These are phyloP conservation scores for Cicer arietinum DNA, from an alignment of 306 rosid species.

Conservation along the genomic window DNA sequence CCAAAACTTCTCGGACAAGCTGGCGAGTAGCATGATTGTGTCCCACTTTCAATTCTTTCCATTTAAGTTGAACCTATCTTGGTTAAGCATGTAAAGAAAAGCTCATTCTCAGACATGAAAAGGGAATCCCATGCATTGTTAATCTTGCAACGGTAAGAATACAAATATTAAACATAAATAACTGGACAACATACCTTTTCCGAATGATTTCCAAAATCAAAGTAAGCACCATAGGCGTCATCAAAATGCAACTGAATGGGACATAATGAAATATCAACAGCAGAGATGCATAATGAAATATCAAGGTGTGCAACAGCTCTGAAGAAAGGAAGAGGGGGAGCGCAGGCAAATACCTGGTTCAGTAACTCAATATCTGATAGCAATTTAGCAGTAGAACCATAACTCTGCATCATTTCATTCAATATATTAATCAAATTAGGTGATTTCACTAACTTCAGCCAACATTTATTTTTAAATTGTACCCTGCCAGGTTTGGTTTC, in stretches of 20 bases:
- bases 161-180: slow-evolving; percentile 10
- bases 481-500: slow-evolving; percentile 64
- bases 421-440: slow-evolving; percentile 35
- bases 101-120: slow-evolving; percentile 23
- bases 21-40: slow-evolving; percentile 57
- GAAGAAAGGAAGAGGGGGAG: slow-evolving; percentile 3
- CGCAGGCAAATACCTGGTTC: slow-evolving; percentile 67
- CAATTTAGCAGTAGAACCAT: slow-evolving; percentile 60
- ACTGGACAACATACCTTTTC: slow-evolving; percentile 69
- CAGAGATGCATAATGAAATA: slow-evolving; percentile 39
- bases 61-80: slow-evolving; percentile 69
- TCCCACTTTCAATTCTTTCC: slow-evolving; percentile 65
- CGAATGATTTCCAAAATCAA: slow-evolving; percentile 92
- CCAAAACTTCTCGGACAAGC: slow-evolving; percentile 72
- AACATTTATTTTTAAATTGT: slow-evolving; percentile 10
- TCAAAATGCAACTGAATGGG: slow-evolving; percentile 85
- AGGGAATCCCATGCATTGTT: slow-evolving; percentile 12
- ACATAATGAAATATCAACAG: slow-evolving; percentile 18
- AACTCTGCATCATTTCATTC: slow-evolving; percentile 65
- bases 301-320: slow-evolving; percentile 33
- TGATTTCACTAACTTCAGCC: slow-evolving; percentile 1
- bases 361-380: slow-evolving; percentile 73
- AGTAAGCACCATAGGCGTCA: slow-evolving; percentile 68
- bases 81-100: slow-evolving; percentile 21
- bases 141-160: slow-evolving; percentile 15